A percentile compares a stretch with the other conserved stretches of the same genome.
These are phyloP conservation scores for Dactylorhiza incarnata DNA, from an alignment of 106 monocot genomes.

Conservation along the genomic window DNA sequence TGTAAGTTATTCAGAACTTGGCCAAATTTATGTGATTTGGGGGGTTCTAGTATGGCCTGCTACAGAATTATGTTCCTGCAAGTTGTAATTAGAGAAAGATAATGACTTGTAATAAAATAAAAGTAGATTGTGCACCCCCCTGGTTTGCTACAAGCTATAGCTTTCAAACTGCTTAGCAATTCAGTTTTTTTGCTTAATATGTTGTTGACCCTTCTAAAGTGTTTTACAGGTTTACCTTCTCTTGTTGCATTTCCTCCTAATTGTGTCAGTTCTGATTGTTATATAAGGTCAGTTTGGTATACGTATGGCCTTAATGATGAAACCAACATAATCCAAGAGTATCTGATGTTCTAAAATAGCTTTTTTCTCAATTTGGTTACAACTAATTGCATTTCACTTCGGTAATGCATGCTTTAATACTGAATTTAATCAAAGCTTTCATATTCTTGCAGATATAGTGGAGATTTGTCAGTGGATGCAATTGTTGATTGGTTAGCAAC, in stretches of 20 bases:
- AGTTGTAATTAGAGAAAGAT: too few species aligned
- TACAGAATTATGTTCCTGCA: too few species aligned
- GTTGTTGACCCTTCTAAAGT: not conserved
- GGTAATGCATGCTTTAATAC: not conserved
- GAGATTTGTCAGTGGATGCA: too few species aligned
- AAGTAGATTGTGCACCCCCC: too few species aligned
- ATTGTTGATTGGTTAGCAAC: too few species aligned
- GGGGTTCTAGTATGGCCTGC: too few species aligned
- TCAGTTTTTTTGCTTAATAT: not conserved
- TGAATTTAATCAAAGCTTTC: not conserved
- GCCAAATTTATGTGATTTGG: too few species aligned
- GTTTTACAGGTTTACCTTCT: conserved; percentile 68
- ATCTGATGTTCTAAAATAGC: not conserved
- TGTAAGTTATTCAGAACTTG: too few species aligned
- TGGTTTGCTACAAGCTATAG: not conserved
- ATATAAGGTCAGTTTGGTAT: conserved; percentile 36
- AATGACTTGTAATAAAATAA: too few species aligned
- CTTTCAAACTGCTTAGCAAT: conserved; percentile 1
- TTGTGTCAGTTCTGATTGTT: too few species aligned
- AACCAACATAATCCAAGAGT: not conserved
- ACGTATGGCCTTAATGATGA: not conserved
- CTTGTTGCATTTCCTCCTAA: too few species aligned
- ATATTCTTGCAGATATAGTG: too few species aligned
- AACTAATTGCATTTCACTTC: not conserved
- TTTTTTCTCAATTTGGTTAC: not conserved